Base-by-base conservation (phyloP, 2,329 filamentous ascomycete genomes). In the Lizonia empirigonia region DNA sequence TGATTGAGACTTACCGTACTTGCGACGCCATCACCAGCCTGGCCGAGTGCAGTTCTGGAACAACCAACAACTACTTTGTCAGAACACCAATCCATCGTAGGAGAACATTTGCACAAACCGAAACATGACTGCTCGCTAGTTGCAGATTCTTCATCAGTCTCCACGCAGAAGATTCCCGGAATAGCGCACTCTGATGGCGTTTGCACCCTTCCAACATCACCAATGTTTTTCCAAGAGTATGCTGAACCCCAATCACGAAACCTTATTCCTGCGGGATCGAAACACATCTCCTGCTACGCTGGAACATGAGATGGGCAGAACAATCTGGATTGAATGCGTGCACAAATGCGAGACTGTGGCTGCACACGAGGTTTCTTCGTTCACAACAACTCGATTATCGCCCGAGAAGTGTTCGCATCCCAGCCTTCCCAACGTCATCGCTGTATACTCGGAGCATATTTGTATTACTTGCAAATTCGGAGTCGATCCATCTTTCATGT, bases 401-500 rank as follows among this genome's bases (percentile, higher is more conserved):
- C 8, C 23, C 22, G 20, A 29, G 13, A 5, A 22, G 5, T 29
- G 18, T 32, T 37, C 6, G n/a, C 29, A 30, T 37, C 33, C 13
- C n/a, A 13, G 15, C 15, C 26, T 15, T 29, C 5, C n/a, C 37
- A 24, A 35, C 18, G 32, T 30, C 26, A 42, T 19, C 22, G n/a
- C 39, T 23, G 24, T 12, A 30, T n/a, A 12, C 19, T 42, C 19
- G 15, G 9, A 5, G 23, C 26, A 37, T 18, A 23, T 32, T 16
- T 38, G 39, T 20, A 44, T 23, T 16, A 50, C 22, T 27, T 30
- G 13, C 18, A 6, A 38, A 36, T 4, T 9, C 12, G 26, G 4
- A 42, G 20, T 34, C 27, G 27, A 32, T 37, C 37, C 37, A 37
- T 16, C 24, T 37, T 40, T 33, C 42, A 20, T 41, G 48, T 51